These are phyloP conservation scores for Sungouiella thailandica DNA, from an alignment of 805 yeast genomes.

Conservation along the genomic window DNA sequence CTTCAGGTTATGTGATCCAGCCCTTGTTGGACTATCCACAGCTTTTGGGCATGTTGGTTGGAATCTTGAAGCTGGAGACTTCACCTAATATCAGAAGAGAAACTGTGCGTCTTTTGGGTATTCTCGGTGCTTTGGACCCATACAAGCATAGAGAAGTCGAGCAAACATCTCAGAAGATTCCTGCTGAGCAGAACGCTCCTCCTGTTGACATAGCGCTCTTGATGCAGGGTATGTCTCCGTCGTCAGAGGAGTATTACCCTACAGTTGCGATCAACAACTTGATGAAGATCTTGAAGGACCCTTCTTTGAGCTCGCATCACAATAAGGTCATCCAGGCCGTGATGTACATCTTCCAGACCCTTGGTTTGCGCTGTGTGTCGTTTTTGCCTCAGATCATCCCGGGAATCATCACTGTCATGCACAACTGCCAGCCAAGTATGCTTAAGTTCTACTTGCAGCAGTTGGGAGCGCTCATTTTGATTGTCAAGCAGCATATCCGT, in stretches of 20 bases:
- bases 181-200: constrained; percentile 78
- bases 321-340: constrained; percentile 92
- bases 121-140: constrained; percentile 94
- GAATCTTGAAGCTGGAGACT: constrained; percentile 75
- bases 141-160: constrained; percentile 92
- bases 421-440: constrained; percentile 70
- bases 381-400: constrained; percentile 85
- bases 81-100: constrained; percentile 75
- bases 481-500: constrained; percentile 86
- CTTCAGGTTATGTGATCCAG: constrained; percentile 92
- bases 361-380: constrained; percentile 87
- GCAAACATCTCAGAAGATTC: constrained; percentile 49
- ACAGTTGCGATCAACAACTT: constrained; percentile 87
- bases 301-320: constrained; percentile 80
- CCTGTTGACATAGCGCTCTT: constrained; percentile 84
- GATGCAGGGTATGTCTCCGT: constrained; percentile 93
- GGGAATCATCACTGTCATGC: constrained; percentile 81
- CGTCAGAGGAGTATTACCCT: constrained; percentile 88
- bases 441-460: constrained; percentile 88
- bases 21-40: constrained; percentile 92
- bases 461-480: constrained; percentile 67
- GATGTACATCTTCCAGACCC: constrained; percentile 81
- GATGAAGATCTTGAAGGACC: constrained; percentile 79
- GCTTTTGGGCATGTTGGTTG: constrained; percentile 72
- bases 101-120: constrained; percentile 84